These are phyloP conservation scores for Discostella stelligera DNA, from an alignment of 352 stramenopile genomes.

Conservation along the genomic window DNA sequence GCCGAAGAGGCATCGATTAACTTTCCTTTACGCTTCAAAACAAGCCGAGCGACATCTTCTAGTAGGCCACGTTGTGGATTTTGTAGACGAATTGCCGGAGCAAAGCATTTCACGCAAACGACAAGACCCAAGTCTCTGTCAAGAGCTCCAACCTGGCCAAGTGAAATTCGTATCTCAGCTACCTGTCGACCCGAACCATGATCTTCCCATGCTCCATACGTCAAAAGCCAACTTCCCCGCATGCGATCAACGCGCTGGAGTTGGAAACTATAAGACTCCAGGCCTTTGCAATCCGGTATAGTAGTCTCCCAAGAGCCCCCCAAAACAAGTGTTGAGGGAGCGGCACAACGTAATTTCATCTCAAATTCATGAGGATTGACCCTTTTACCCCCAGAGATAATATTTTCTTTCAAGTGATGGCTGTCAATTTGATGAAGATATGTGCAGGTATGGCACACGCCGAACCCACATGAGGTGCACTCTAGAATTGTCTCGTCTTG, in stretches of 20 bases:
- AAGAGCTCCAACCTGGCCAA: conserved; percentile 46
- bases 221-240: conserved; percentile 52
- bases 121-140: conserved; percentile 38
- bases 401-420: conserved; percentile 39
- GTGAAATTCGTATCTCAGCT: conserved; percentile 54
- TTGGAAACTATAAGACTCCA: conserved; percentile 62
- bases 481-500: conserved; percentile 41
- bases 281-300: conserved; percentile 40
- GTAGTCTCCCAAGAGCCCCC: conserved; percentile 38
- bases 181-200: conserved; percentile 55
- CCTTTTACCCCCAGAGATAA: conserved; percentile 18
- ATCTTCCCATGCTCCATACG: conserved; percentile 62
- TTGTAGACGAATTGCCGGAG: conserved; percentile 54
- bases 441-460: conserved; percentile 49
- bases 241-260: conserved; percentile 55
- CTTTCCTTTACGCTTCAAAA: conserved; percentile 29
- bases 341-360: conserved; percentile 51
- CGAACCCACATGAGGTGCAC: conserved; percentile 52
- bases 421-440: conserved; percentile 47
- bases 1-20: conserved; percentile 25
- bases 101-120: conserved; percentile 56
- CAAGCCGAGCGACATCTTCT: conserved; percentile 42
- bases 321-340: conserved; percentile 47
- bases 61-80: conserved; percentile 55
- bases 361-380: conserved; percentile 47